A percentile compares a stretch with the other conserved stretches of the same genome.
Conservation (phyloP, 768 basidiomycete species). For the Mrakia blollopis region DNA sequence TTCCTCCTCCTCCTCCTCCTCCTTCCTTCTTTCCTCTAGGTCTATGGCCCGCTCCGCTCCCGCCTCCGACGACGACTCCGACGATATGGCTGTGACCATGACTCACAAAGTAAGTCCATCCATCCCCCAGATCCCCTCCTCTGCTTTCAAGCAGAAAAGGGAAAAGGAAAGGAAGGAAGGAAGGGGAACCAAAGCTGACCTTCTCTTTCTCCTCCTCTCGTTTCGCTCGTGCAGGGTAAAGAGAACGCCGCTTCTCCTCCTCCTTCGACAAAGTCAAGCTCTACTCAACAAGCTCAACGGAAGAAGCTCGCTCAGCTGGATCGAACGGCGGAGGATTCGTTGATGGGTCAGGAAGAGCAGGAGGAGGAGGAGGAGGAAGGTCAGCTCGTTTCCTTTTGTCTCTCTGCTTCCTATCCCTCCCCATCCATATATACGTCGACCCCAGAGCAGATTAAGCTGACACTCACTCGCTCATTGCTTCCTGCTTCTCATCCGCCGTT, state of each 20-base stretch:
- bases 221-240: background rate
- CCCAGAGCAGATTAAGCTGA: background rate
- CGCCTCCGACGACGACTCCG: background rate
- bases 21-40: background rate
- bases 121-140: no score
- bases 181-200: constrained; percentile 1
- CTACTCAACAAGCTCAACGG: background rate
- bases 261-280: no score
- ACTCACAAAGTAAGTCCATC: background rate
- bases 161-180: background rate
- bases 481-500: background rate
- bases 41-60: background rate
- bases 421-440: background rate
- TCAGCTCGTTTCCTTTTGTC: background rate
- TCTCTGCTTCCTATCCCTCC: background rate
- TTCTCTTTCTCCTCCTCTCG: no score
- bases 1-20: background rate
- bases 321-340: background rate
- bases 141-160: no score
- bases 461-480: background rate
- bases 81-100: constrained; percentile 6
- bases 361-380: background rate
- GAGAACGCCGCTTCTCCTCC: background rate
- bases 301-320: constrained; percentile 10
- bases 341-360: background rate